phyloP scores from a whole-genome alignment of 2,329 filamentous ascomycete species.

The Ciborinia camelliae region DNA sequence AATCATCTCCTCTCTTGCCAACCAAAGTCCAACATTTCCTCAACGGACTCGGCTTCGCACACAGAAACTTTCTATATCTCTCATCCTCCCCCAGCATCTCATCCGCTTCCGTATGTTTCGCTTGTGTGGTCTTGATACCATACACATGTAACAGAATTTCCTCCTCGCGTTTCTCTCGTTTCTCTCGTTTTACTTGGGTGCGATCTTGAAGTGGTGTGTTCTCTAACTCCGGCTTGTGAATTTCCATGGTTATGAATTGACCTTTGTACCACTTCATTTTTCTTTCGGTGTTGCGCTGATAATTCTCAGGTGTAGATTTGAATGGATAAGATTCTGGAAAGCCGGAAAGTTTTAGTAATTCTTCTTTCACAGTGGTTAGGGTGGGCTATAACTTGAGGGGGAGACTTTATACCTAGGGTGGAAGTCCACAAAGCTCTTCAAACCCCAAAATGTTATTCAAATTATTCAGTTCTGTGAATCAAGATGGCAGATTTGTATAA shows the following conservation, averaged over 20 bases:
- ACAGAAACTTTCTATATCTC: background rate
- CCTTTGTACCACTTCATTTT: background rate
- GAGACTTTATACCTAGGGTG: background rate
- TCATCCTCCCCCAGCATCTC: background rate
- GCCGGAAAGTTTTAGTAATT: background rate
- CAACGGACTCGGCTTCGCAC: constrained; percentile 1
- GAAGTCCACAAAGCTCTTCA: background rate
- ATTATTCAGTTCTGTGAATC: background rate
- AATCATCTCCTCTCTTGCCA: background rate
- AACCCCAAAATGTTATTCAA: background rate
- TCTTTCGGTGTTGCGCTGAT: background rate
- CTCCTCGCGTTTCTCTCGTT: background rate
- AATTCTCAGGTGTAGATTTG: background rate
- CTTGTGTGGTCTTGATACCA: background rate
- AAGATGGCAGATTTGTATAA: background rate
- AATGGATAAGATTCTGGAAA: background rate
- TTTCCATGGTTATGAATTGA: background rate
- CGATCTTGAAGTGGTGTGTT: background rate
- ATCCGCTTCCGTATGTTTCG: background rate
- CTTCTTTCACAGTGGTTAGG: background rate
- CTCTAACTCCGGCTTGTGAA: background rate
- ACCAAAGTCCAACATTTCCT: constrained; percentile 10
- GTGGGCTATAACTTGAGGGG: background rate
- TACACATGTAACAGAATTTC: background rate
- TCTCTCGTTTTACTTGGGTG: background rate